Conservation (phyloP, 139 green algal genomes). For the Chlamydomonas eustigma region DNA sequence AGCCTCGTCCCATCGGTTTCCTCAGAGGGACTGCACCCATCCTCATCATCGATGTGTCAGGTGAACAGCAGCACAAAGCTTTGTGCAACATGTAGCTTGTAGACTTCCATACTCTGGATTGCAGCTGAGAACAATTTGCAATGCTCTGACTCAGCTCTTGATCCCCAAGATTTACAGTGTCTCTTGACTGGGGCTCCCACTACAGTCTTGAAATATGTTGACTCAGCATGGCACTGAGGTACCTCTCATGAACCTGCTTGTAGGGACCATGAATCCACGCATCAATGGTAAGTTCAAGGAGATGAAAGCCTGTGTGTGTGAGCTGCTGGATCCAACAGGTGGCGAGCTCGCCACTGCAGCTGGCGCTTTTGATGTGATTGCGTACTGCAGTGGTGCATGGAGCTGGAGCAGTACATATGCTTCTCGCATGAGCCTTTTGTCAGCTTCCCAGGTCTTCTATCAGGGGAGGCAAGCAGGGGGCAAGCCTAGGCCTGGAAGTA, state of each 20-base stretch:
- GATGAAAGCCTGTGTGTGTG: conserved; percentile 13
- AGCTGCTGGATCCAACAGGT: conserved; percentile 36
- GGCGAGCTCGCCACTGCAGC: conserved; percentile 51
- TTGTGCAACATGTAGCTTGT: no score
- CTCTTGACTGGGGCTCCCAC: no score
- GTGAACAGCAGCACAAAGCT: no score
- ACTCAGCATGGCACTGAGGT: no score
- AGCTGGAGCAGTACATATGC: conserved; percentile 41
- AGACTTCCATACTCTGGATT: no score
- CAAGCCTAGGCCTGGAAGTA: neutral
- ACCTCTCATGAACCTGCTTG: no score
- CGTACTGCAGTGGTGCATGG: conserved; percentile 45
- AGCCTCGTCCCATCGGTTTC: conserved; percentile 60
- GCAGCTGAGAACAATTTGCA: no score
- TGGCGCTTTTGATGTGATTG: conserved; percentile 61
- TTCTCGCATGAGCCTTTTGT: conserved; percentile 19
- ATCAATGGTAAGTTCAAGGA: conserved; percentile 40
- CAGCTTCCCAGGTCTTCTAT: conserved; percentile 25
- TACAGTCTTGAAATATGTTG: no score
- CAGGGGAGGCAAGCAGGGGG: conserved; percentile 38
- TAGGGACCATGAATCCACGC: conserved; percentile 52
- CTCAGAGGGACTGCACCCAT: conserved; percentile 51
- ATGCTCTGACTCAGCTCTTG: no score
- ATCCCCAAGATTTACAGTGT: no score
- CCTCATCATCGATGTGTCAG: conserved; percentile 49